Base-by-base conservation (phyloP, 495 filamentous ascomycete species). In the Bryoglossum gracile region DNA sequence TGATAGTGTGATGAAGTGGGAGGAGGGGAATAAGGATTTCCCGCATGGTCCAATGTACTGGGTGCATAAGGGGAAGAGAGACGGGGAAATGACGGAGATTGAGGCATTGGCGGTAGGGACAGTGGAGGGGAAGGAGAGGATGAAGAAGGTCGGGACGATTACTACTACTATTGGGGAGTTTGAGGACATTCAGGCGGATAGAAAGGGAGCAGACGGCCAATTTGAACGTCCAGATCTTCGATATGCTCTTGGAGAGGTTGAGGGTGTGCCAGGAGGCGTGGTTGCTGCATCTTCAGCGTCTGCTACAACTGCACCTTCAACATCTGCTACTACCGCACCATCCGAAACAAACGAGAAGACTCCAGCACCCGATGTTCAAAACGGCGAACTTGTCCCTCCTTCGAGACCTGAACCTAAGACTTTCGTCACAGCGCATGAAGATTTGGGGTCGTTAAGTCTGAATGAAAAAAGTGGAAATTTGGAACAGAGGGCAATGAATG, bases 11-110 rank as follows among this genome's bases (percentile, higher is more conserved):
- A 53, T 57, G 14, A 59, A 51, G 3, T 79, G 69, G 65, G 68
- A 73, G 54, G 65, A 65, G 11, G 73, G 68, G 0, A 41, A 62
- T 26, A 68, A 59, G 11, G 62, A 60, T 9, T 76, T 79, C 48
- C 74, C 73, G 0, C 42, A 46, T 37, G 75, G 75, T 0, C 74
- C 75, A 5, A 53, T 72, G 55, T 68, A 70, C 43, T 79, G 75
- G 75, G 46, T 56, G 19, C 67, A 73, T 14, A 69, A 59, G 26
- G 69, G 65, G 11, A 58, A 62, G 26, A 48, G 59, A 22, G 36
- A 65, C 8, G 60, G 61, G 25, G 47, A 60, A 32, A 40, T 75
- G 4, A 65, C 71, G 43, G 71, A 60, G 32, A 44, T 76, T 5
- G 66, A 72, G 44, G 72, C 68, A 42, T 28, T 75, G 4, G 70